phyloP scores from a whole-genome alignment of 1,284 basidiomycete genomes.

The Porogramme epimiltina region DNA sequence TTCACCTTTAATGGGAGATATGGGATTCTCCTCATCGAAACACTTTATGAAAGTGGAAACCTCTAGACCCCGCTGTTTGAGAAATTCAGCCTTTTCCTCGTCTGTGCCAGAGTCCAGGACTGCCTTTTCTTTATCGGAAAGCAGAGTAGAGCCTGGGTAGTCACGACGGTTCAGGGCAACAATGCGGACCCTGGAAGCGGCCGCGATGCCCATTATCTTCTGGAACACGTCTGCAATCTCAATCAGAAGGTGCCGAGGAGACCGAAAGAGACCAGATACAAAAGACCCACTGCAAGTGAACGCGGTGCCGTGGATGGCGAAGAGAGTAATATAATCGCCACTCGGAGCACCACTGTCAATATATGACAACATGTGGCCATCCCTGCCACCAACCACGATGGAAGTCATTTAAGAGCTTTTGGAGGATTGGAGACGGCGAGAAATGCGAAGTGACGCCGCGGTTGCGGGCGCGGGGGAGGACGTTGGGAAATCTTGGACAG shows the following conservation, averaged over 20 bases:
- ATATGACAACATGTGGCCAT: conserved; percentile 11
- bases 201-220: conserved; percentile 18
- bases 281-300: conserved; percentile 13
- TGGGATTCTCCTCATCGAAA: conserved; percentile 30
- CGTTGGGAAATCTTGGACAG: too few species aligned
- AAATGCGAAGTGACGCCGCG: too few species aligned
- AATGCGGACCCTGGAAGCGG: conserved; percentile 22
- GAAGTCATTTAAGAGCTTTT: too few species aligned
- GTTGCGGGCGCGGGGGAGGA: too few species aligned
- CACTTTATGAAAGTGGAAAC: conserved; percentile 34
- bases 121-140: conserved; percentile 23
- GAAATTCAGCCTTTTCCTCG: conserved; percentile 17
- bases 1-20: conserved; percentile 32
- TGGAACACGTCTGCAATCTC: conserved; percentile 15
- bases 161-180: conserved; percentile 28
- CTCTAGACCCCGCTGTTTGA: conserved; percentile 34
- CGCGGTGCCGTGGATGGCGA: conserved; percentile 19
- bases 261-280: neutral
- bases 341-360: conserved; percentile 19
- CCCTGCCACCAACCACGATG: conserved; percentile 11
- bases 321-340: conserved; percentile 12
- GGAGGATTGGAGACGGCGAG: too few species aligned
- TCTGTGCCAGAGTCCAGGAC: conserved; percentile 19
- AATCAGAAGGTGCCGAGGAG: too few species aligned
- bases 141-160: conserved; percentile 16